A percentile compares a stretch with the other conserved stretches of the same genome.
Conservation (phyloP, 257 asterid genomes). For the Scutellaria minor region DNA sequence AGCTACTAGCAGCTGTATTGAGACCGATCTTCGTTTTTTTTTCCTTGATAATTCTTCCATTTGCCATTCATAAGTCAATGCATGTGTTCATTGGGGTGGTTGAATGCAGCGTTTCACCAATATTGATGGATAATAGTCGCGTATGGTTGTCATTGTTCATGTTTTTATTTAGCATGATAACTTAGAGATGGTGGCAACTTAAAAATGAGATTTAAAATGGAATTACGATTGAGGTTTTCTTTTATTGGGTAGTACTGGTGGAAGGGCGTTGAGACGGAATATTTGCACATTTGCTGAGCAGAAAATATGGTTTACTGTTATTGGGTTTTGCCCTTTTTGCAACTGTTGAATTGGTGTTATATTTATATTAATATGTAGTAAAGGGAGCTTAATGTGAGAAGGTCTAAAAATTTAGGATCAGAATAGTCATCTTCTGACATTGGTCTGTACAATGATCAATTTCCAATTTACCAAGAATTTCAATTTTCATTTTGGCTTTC, state of each 20-base stretch:
- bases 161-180: not conserved
- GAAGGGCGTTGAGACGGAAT: not conserved
- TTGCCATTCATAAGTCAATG: not conserved
- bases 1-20: conserved; percentile 20
- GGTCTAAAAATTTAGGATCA: not conserved
- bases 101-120: not conserved
- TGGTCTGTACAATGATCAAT: not conserved
- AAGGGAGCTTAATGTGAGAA: conserved; percentile 3
- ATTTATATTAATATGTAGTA: conserved; percentile 6
- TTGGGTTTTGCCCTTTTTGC: not conserved
- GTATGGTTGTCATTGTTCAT: not conserved
- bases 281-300: conserved; percentile 6
- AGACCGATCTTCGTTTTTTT: conserved; percentile 20
- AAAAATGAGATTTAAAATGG: conserved; percentile 4
- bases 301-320: conserved; percentile 9
- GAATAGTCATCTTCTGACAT: conserved; percentile 11
- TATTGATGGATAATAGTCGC: conserved; percentile 7
- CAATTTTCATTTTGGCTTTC: not conserved
- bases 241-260: not conserved
- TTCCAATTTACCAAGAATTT: not conserved
- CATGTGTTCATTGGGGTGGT: not conserved
- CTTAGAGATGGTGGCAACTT: conserved; percentile 17
- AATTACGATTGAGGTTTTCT: not conserved
- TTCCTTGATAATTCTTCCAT: not conserved
- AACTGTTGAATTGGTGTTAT: conserved; percentile 10